phyloP scores from a whole-genome alignment of 768 basidiomycete species.

The Tulasnella sp. region DNA sequence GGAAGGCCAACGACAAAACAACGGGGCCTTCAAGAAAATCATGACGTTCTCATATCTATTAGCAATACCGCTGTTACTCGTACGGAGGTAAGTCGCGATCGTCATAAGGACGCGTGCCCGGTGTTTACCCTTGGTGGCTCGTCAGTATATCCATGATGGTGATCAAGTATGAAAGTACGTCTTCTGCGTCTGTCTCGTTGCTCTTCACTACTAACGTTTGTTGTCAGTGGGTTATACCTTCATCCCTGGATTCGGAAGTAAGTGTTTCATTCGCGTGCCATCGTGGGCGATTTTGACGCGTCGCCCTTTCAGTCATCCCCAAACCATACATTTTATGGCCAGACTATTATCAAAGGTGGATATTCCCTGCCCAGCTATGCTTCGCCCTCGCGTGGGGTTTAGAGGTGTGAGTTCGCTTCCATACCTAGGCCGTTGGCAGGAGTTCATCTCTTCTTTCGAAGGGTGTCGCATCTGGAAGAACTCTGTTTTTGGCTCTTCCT shows the following conservation, averaged over 20 bases:
- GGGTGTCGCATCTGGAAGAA: conserved; percentile 61
- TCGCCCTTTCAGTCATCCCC: conserved; percentile 39
- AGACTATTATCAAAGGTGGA: conserved; percentile 33
- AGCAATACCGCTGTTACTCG: neutral
- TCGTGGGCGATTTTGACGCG: neutral
- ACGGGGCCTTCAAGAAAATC: conserved; percentile 72
- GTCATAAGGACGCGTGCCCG: neutral
- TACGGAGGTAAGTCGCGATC: conserved; percentile 3
- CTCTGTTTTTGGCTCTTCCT: conserved; percentile 76
- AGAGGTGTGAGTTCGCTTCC: conserved; percentile 46
- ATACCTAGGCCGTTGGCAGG: conserved; percentile 5
- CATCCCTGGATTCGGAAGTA: conserved; percentile 22
- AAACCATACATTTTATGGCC: conserved; percentile 44
- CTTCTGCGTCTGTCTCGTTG: conserved; percentile 17
- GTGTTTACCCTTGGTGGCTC: neutral
- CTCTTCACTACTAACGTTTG: conserved; percentile 18
- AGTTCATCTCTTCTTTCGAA: conserved; percentile 5
- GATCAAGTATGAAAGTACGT: conserved; percentile 41
- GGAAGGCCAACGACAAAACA: conserved; percentile 59
- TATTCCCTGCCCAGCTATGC: conserved; percentile 58
- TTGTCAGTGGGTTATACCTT: conserved; percentile 31
- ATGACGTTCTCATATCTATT: conserved; percentile 58
- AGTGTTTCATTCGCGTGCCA: conserved; percentile 19
- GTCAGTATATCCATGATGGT: conserved; percentile 44
- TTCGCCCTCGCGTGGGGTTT: conserved; percentile 65